A percentile compares a stretch with the other conserved stretches of the same genome.
Conservation (phyloP, 352 stramenopile species). For the Phytophthora sp. region DNA sequence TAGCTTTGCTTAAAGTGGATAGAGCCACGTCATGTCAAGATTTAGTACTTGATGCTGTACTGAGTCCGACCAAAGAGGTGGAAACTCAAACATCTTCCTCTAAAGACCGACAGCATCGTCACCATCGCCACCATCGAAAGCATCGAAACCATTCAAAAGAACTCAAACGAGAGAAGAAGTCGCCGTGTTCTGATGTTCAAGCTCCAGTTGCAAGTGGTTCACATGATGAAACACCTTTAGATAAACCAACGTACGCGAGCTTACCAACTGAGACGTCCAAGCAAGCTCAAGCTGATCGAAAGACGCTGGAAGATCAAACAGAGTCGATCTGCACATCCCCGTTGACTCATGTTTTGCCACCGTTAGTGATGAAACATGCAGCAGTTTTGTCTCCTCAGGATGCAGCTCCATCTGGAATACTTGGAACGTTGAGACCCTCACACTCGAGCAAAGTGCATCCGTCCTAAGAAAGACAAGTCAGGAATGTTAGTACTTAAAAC, state of each 20-base stretch:
- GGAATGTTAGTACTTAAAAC: background rate
- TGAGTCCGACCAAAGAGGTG: constrained; percentile 26
- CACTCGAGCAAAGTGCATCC: constrained; percentile 38
- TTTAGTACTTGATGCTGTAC: background rate
- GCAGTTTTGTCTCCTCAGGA: constrained; percentile 10
- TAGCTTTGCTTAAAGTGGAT: constrained; percentile 26
- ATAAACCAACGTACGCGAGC: background rate
- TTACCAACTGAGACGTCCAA: background rate
- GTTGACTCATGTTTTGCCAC: constrained; percentile 18
- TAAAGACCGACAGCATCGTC: constrained; percentile 15
- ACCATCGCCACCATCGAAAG: constrained; percentile 30
- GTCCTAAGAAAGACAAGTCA: constrained; percentile 4
- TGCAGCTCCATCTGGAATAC: constrained; percentile 8
- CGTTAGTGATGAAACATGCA: constrained; percentile 31
- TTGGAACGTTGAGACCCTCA: constrained; percentile 4
- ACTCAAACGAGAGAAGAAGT: background rate
- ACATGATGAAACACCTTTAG: background rate
- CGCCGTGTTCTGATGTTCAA: background rate
- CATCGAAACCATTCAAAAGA: constrained; percentile 23
- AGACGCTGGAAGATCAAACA: constrained; percentile 1
- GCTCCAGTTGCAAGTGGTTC: background rate
- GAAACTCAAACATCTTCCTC: constrained; percentile 31
- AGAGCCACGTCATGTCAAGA: constrained; percentile 26
- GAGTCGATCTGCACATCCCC: background rate
- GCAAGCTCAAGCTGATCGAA: background rate